Evolutionary conservation across 164 flowering plant species (phyloP).

Genomic region (Magnolia kwangsiensis): DNA sequence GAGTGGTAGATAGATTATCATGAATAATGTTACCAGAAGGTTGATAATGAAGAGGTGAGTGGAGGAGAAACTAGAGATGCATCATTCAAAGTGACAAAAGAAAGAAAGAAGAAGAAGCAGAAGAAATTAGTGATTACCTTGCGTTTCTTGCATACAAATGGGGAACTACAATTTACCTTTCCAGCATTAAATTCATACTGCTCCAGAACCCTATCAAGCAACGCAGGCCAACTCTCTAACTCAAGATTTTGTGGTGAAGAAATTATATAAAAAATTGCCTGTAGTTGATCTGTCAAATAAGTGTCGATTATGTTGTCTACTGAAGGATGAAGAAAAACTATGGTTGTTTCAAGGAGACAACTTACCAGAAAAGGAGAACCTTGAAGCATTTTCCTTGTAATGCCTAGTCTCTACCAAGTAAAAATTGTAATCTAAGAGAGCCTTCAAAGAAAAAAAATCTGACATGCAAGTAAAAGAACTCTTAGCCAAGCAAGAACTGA

Average conservation of each 20-base stretch:
- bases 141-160: too few relatives aligned
- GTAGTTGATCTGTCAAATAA: conserved; percentile 43
- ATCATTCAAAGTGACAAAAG: neutral
- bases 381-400: conserved; percentile 63
- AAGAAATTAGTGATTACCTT: too few relatives aligned
- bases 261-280: conserved; percentile 52
- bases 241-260: conserved; percentile 81
- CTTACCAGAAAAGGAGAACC: conserved; percentile 62
- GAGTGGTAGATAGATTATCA: conserved; percentile 40
- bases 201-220: conserved; percentile 49
- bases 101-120: too few relatives aligned
- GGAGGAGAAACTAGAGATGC: conserved; percentile 96
- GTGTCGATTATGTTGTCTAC: neutral
- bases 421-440: conserved; percentile 71
- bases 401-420: conserved; percentile 39
- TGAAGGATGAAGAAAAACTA: too few relatives aligned
- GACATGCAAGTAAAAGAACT: neutral
- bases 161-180: too few relatives aligned
- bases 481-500: too few relatives aligned
- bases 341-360: too few relatives aligned
- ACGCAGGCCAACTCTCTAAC: conserved; percentile 71
- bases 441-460: conserved; percentile 37
- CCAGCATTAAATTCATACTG: too few relatives aligned
- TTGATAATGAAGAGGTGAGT: conserved; percentile 48
- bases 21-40: conserved; percentile 32